Percentiles rank a stretch among this genome's conserved stretches.
These are phyloP conservation scores for Stylosanthes scabra DNA, from an alignment of 331 rosid species.

Conservation along the genomic window DNA sequence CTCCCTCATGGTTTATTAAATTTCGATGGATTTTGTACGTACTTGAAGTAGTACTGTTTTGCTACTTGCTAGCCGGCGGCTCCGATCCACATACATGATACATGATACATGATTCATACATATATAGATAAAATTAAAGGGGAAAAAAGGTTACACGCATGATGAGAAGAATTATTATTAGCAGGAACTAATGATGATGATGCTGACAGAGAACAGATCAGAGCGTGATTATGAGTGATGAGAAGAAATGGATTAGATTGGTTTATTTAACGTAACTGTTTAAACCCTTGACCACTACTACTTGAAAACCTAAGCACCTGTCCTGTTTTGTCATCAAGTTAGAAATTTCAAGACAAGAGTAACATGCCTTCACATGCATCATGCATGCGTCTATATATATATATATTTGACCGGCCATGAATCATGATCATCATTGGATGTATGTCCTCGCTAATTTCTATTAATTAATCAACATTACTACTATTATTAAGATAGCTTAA, in stretches of 20 bases:
- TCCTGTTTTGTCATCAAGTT: conserved; percentile 40
- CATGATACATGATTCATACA: no score
- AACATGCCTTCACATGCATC: conserved; percentile 70
- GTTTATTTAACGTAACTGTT: conserved; percentile 24
- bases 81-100: no score
- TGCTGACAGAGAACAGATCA: conserved; percentile 17
- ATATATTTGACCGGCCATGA: conserved; percentile 11
- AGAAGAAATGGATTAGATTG: conserved; percentile 14
- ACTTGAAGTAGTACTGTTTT: conserved; percentile 22
- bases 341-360: conserved; percentile 52
- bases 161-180: no score
- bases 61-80: no score
- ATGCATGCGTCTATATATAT: conserved; percentile 44
- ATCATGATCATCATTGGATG: neutral
- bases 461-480: no score
- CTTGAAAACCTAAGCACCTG: no score
- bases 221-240: no score
- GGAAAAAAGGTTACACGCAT: conserved; percentile 5
- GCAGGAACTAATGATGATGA: conserved; percentile 24
- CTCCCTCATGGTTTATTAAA: conserved; percentile 19
- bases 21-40: conserved; percentile 4
- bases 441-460: no score
- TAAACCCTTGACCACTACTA: conserved; percentile 25
- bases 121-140: no score
- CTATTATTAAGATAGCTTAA: no score